Evolutionary conservation across 108 stramenopile genomes (phyloP).

Genomic region (Nitzschia sp.): DNA sequence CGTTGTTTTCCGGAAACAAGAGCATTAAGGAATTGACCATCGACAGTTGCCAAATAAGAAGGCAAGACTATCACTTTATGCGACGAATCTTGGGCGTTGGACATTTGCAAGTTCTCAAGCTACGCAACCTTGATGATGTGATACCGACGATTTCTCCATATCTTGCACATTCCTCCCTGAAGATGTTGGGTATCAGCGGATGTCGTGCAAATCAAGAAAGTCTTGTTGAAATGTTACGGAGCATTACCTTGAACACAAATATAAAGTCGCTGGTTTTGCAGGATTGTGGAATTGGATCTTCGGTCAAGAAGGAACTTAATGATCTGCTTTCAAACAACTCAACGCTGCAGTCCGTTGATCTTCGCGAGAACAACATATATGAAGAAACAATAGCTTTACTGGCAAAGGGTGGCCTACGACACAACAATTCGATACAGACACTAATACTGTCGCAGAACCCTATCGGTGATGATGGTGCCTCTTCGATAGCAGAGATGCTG

Average conservation of each 20-base stretch:
- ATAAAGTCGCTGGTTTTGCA: conserved; percentile 23
- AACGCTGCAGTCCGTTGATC: conserved; percentile 7
- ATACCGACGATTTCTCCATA: not conserved
- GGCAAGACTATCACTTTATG: not conserved
- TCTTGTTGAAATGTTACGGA: not conserved
- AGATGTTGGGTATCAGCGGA: not conserved
- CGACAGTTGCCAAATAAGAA: not conserved
- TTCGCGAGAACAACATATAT: conserved; percentile 21
- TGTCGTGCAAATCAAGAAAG: not conserved
- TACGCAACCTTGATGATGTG: conserved; percentile 6
- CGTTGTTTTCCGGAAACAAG: conserved; percentile 12
- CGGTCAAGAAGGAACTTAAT: not conserved
- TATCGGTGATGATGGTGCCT: conserved; percentile 39
- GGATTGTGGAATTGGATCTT: conserved; percentile 16
- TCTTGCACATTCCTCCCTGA: not conserved
- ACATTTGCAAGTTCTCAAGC: not conserved
- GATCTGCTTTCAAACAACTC: not conserved
- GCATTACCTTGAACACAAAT: conserved; percentile 2
- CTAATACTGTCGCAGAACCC: conserved; percentile 36
- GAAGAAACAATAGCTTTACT: conserved; percentile 3
- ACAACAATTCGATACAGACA: not conserved
- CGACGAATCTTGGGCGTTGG: conserved; percentile 7
- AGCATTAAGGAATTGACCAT: conserved; percentile 2
- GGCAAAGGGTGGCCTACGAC: not conserved
- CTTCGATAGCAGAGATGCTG: conserved; percentile 13